Base-by-base conservation (phyloP, 129 eudicot genomes). In the Heracleum sosnowskyi region DNA sequence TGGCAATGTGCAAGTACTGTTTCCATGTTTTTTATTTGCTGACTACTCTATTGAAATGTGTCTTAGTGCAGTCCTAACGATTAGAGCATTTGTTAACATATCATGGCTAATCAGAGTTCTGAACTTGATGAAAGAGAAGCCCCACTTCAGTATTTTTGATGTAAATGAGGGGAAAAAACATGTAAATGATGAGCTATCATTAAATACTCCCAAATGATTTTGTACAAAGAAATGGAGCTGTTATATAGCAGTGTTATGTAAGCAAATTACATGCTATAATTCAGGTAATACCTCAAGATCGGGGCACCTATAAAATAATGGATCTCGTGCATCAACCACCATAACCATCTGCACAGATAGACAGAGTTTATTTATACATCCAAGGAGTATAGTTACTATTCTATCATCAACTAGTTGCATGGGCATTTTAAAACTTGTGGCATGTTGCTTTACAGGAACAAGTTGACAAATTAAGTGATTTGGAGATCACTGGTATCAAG, bases 261-360 rank as follows among this genome's bases (percentile, higher is more conserved):
- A 39, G 57, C 45, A 75, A 41, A 42, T 66, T 33, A 47, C 37
- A 68, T 18, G 76, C 16, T 34, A 69, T 69, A 73, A 42, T 29
- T 11, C 69, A 73, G 35, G 71, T 41, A 35, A 69, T 94, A 94
- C 98, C 98, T 94, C 98, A 45, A 94, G 93, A 83, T 94, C 98
- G 22, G 98, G 97, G 85, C 98, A 91, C 42, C 97, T 97, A 83
- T 94, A 94, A 78, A 94, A 94, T 73, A 94, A 86, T 13, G 98
- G 98, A 83, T 94, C 93, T 73, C 98, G 89, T 76, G 97, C 97
- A 85, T 94, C 98, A 87, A 94, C 98, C 77, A 94, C 98, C 97
- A 88, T 94, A 73, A 94, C 98, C 82, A 94, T 89, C 98, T 94
- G 92, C 60, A 73, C 16, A 57, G 17, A 79, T 36, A 81, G 29